These are phyloP conservation scores for Coriolopsis trogii DNA, from an alignment of 1,284 basidiomycete species.

Conservation along the genomic window DNA sequence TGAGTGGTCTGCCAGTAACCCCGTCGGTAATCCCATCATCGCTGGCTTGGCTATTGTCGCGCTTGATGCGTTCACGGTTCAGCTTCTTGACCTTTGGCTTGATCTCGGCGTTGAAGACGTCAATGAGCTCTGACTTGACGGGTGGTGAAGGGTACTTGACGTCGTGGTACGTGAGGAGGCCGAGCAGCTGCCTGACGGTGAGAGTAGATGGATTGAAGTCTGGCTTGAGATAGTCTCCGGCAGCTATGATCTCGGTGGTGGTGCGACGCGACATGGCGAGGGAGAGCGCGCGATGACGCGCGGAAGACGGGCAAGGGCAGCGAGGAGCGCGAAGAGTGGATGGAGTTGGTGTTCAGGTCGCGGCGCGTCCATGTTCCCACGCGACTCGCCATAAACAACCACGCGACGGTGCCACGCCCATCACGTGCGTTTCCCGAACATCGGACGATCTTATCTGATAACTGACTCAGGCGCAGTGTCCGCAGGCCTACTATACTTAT, in stretches of 20 bases:
- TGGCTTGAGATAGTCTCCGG: slow-evolving; percentile 81
- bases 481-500: too few species aligned
- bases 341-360: slow-evolving; percentile 28
- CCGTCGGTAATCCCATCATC: slow-evolving; percentile 82
- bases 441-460: slow-evolving; percentile 10
- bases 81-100: slow-evolving; percentile 62
- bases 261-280: slow-evolving; percentile 69
- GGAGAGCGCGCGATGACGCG: slow-evolving; percentile 27
- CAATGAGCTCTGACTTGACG: slow-evolving; percentile 86
- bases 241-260: slow-evolving; percentile 67
- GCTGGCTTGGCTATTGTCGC: slow-evolving; percentile 70
- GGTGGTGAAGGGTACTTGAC: slow-evolving; percentile 77
- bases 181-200: slow-evolving; percentile 82
- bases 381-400: slow-evolving; percentile 24
- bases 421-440: slow-evolving; percentile 12
- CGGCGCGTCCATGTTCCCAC: slow-evolving; percentile 30
- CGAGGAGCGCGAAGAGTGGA: too few species aligned
- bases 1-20: slow-evolving; percentile 67
- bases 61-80: slow-evolving; percentile 67
- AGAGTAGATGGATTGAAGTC: slow-evolving; percentile 83
- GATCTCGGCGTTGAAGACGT: slow-evolving; percentile 80
- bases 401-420: slow-evolving; percentile 12
- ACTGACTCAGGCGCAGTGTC: too few species aligned
- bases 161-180: slow-evolving; percentile 83
- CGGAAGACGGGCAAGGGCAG: slow-evolving; percentile 15